Evolutionary conservation across 164 flowering plant genomes (phyloP).

Genomic region (Echeveria elegans): DNA sequence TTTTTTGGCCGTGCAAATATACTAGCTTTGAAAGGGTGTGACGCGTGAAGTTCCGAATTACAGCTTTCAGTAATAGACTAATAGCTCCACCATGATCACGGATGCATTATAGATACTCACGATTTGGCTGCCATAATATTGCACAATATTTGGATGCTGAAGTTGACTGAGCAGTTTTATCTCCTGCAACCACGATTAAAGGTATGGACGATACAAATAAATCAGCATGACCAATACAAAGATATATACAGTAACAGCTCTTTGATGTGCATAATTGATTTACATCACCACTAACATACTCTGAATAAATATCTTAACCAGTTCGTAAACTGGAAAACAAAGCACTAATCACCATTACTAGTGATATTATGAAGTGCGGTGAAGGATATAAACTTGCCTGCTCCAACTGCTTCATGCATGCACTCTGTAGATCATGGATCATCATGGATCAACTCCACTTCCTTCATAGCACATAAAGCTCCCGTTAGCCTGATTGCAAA

Average conservation of each 20-base stretch:
- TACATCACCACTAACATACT: not conserved
- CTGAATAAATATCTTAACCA: not conserved
- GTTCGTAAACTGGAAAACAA: not conserved
- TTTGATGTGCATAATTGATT: not conserved
- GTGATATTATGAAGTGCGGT: not conserved
- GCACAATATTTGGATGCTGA: conserved; percentile 92
- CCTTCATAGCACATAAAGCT: conserved; percentile 98
- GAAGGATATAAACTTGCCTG: conserved; percentile 42
- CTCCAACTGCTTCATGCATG: conserved; percentile 67
- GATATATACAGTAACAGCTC: not conserved
- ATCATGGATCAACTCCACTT: conserved; percentile 71
- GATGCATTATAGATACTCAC: conserved; percentile 56
- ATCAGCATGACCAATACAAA: not conserved
- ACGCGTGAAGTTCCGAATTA: conserved; percentile 82
- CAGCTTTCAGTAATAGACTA: conserved; percentile 72
- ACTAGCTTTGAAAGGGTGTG: conserved; percentile 87
- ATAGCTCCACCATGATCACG: conserved; percentile 88
- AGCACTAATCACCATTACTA: not conserved
- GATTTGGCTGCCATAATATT: conserved; percentile 93
- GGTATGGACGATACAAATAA: not conserved
- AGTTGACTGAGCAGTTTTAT: conserved; percentile 80
- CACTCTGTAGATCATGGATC: conserved; percentile 79
- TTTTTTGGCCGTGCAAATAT: conserved; percentile 77
- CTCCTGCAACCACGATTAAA: conserved; percentile 41
- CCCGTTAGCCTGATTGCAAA: conserved; percentile 61